A percentile compares a stretch with the other conserved stretches of the same genome.
Conservation (phyloP, 176 grass and related monocot genomes). For the Oryza rufipogon region DNA sequence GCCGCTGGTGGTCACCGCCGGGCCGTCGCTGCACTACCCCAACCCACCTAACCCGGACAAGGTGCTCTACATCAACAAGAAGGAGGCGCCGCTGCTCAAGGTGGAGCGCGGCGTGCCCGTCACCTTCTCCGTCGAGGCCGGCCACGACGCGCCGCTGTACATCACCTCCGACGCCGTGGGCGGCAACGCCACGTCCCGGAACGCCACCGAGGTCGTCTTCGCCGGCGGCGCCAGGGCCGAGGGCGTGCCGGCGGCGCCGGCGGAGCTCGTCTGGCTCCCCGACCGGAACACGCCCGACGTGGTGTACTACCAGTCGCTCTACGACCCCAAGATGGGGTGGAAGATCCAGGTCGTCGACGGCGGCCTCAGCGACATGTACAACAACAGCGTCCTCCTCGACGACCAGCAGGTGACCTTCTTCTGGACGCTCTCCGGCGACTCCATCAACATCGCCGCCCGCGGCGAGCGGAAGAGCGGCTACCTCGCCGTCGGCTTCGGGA, state of each 20-base stretch:
- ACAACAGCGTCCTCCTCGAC: slow-evolving; percentile 83
- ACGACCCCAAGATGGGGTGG: slow-evolving; percentile 92
- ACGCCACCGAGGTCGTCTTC: slow-evolving; percentile 73
- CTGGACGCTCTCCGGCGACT: slow-evolving; percentile 75
- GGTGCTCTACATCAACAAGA: slow-evolving; percentile 97
- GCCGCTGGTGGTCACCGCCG: slow-evolving; percentile 63
- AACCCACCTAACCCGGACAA: slow-evolving; percentile 81
- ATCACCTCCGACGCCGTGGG: slow-evolving; percentile 82
- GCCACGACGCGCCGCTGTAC: slow-evolving; percentile 87
- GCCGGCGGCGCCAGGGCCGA: slow-evolving; percentile 54
- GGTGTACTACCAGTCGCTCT: slow-evolving; percentile 86
- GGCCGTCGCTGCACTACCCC: slow-evolving; percentile 73
- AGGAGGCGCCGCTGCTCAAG: slow-evolving; percentile 92
- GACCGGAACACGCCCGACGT: slow-evolving; percentile 89
- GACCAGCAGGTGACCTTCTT: slow-evolving; percentile 88
- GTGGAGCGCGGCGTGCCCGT: slow-evolving; percentile 96
- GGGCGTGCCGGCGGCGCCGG: slow-evolving; percentile 77
- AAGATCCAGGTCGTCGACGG: slow-evolving; percentile 82
- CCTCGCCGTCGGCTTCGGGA: slow-evolving; percentile 75
- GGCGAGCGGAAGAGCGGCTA: slow-evolving; percentile 88
- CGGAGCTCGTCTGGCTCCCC: slow-evolving; percentile 71
- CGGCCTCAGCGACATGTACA: slow-evolving; percentile 92
- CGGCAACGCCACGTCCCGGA: slow-evolving; percentile 81
- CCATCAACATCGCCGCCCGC: slow-evolving; percentile 73
- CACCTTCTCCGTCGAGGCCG: slow-evolving; percentile 87